A percentile compares a stretch with the other conserved stretches of the same genome.
phyloP scores from a whole-genome alignment of 768 basidiomycete species.

The Cystobasidiopsis lactophilus region DNA sequence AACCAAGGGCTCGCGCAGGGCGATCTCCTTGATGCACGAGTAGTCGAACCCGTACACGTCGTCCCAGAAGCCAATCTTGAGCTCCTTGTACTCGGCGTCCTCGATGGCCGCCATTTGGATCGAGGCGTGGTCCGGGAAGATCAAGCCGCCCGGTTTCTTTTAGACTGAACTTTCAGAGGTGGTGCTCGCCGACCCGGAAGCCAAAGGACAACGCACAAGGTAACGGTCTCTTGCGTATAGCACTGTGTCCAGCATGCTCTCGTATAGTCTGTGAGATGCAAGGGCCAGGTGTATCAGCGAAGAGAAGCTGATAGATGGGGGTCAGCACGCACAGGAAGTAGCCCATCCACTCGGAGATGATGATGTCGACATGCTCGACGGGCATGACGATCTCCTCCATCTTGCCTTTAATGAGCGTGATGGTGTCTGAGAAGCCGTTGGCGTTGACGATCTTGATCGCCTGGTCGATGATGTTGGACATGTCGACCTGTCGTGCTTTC shows the following conservation, averaged over 20 bases:
- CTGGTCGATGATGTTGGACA: conserved; percentile 99
- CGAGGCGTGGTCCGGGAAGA: conserved; percentile 88
- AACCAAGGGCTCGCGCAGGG: conserved; percentile 81
- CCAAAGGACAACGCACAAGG: conserved; percentile 34
- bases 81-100: conserved; percentile 98
- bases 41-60: conserved; percentile 99
- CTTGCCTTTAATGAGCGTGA: conserved; percentile 64
- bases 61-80: conserved; percentile 99
- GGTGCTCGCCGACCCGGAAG: background rate
- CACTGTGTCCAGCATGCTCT: conserved; percentile 94
- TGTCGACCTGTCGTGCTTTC: conserved; percentile 52
- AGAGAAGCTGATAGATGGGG: background rate
- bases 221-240: conserved; percentile 56
- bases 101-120: conserved; percentile 92
- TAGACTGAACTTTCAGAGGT: background rate
- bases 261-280: conserved; percentile 65
- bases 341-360: conserved; percentile 93
- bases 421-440: conserved; percentile 77
- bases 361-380: conserved; percentile 69
- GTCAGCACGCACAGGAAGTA: conserved; percentile 25
- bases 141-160: conserved; percentile 48
- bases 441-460: conserved; percentile 89
- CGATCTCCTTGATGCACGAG: conserved; percentile 98
- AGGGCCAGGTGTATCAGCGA: background rate
- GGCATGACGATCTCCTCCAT: conserved; percentile 62